phyloP scores from a whole-genome alignment of 306 rosid genomes.

The Dryas drummondii region DNA sequence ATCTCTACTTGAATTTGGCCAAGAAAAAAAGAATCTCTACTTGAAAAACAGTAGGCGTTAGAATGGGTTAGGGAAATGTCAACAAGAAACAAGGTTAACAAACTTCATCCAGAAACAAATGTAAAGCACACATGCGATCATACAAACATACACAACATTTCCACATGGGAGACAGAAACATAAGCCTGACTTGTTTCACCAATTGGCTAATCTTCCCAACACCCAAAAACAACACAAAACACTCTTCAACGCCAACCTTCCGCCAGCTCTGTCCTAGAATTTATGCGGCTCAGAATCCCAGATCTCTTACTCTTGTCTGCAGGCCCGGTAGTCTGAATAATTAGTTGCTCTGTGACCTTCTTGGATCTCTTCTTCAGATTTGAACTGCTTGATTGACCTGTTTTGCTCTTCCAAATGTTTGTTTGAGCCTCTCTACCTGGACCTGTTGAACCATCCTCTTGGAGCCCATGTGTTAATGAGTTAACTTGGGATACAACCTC shows the following conservation, averaged over 20 bases:
- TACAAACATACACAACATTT: slow-evolving; percentile 20
- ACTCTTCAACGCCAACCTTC: slow-evolving; percentile 93
- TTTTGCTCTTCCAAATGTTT: slow-evolving; percentile 41
- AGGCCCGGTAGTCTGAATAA: slow-evolving; percentile 36
- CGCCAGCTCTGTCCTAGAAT: slow-evolving; percentile 71
- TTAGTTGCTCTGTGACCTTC: slow-evolving; percentile 38
- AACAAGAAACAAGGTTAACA: slow-evolving; percentile 31
- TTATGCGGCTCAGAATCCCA: slow-evolving; percentile 59
- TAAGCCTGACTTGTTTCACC: slow-evolving; percentile 7
- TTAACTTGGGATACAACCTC: slow-evolving; percentile 60
- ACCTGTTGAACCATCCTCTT: slow-evolving; percentile 33
- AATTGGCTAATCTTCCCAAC: slow-evolving; percentile 5
- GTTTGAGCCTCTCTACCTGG: slow-evolving; percentile 36
- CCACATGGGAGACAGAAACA: slow-evolving; percentile 24
- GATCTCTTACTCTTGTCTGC: slow-evolving; percentile 54
- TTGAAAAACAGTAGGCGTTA: slow-evolving; percentile 30
- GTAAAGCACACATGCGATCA: slow-evolving; percentile 36
- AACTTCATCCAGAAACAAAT: slow-evolving; percentile 32
- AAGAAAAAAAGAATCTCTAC: slow-evolving; percentile 9
- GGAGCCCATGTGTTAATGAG: slow-evolving; percentile 48
- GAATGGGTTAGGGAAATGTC: slow-evolving; percentile 37
- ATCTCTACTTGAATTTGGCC: no score
- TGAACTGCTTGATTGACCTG: slow-evolving; percentile 43
- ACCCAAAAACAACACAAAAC: not conserved
- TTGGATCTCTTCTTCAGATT: slow-evolving; percentile 42